Base-by-base conservation (phyloP, 2,329 filamentous ascomycete genomes). In the Aspergillus transmontanensis region DNA sequence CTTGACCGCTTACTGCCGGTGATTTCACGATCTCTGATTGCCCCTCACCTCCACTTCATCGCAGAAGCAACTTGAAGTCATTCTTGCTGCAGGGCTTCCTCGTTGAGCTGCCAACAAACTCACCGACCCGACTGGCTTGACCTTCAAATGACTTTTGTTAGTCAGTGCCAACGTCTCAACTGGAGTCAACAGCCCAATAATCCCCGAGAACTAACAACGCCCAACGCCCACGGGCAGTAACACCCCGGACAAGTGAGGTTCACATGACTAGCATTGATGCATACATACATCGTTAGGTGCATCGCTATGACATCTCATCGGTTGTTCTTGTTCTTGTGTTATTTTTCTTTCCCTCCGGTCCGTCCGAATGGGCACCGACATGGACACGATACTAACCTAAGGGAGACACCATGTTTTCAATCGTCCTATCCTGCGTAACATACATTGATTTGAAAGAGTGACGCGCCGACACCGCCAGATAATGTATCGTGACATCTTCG, bases 341-440 rank as follows among this genome's bases (percentile, higher is more conserved):
- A 51, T 50, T 32, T 51, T 28, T 28, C 26, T 28, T 60, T 36
- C 46, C 50, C 68, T 76, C 75, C 75, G 72, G 70, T 65, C 65
- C 65, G 65, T 75, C 75, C 74, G 75, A 76, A 70, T 76, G 75
- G 74, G 65, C 62, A 60, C 69, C 55, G 58, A 57, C 56, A 64
- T 67, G 65, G 66, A 76, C 72, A 75, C 73, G 72, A 73, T 67
- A 57, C 34, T 69, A 46, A 53, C 46, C 54, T 54, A 57, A 61
- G 51, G 57, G 58, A 66, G 60, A 48, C 56, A 51, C 30, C 36
- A 30, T 57, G 39, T 26, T 62, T 62, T 66, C 66, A 45, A 48
- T 21, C 16, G 28, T 36, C 59, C 23, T 43, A 34, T 39, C 39
- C n/a, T 64, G 61, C 51, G 41, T 63, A 53, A 53, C 50, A 32